Percentiles rank a stretch among this genome's conserved stretches.
phyloP scores from a whole-genome alignment of 345 rosid species.

The Hirschfeldia incana region DNA sequence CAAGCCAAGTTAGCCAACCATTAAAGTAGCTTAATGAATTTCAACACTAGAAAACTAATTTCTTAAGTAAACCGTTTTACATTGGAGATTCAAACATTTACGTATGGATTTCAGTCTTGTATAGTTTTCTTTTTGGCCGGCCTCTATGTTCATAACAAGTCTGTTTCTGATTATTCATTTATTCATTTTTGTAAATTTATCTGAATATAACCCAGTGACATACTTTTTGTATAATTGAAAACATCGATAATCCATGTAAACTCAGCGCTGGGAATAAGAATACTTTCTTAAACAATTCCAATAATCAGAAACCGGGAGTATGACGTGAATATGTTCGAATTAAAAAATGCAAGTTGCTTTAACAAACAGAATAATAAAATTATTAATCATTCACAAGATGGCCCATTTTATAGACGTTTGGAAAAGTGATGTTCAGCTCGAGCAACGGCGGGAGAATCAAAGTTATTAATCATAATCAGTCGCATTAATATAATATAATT shows the following conservation, averaged over 20 bases:
- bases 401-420: neutral
- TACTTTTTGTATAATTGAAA: neutral
- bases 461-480: slow-evolving; percentile 1
- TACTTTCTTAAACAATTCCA: neutral
- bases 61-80: neutral
- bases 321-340: neutral
- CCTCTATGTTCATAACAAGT: neutral
- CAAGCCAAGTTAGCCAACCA: slow-evolving; percentile 12
- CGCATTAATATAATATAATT: neutral
- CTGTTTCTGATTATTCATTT: neutral
- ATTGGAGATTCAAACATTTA: neutral
- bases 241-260: neutral
- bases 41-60: neutral
- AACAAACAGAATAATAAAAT: neutral
- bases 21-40: neutral
- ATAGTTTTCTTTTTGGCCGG: neutral
- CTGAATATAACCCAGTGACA: neutral
- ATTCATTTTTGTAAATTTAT: neutral
- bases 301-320: neutral
- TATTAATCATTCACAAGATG: neutral
- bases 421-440: neutral
- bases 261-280: neutral
- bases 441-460: slow-evolving; percentile 6
- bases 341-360: neutral
- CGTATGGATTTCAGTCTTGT: neutral